These are phyloP conservation scores for Lumnitzera racemosa DNA, from an alignment of 345 rosid genomes.

Conservation along the genomic window DNA sequence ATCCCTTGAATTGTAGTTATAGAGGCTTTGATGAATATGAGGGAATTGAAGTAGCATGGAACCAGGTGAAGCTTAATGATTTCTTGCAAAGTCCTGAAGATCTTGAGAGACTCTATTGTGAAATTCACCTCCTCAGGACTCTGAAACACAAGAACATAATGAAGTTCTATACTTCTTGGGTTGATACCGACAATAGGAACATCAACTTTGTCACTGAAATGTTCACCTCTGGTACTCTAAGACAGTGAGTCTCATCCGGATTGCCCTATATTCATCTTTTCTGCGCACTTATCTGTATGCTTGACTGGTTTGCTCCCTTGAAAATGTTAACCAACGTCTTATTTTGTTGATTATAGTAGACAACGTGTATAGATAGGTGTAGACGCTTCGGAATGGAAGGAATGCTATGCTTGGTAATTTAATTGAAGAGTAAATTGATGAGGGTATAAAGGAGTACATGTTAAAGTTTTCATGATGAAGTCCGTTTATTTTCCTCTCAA, in stretches of 20 bases:
- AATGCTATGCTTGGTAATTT: no score
- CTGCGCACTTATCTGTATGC: no score
- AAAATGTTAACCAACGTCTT: no score
- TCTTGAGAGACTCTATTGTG: conserved; percentile 85
- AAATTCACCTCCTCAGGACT: conserved; percentile 91
- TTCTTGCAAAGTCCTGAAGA: conserved; percentile 83
- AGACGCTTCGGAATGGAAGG: no score
- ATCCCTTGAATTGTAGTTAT: conserved; percentile 32
- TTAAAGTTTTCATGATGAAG: no score
- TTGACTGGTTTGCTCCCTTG: no score
- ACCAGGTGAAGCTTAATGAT: conserved; percentile 90
- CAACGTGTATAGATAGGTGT: no score
- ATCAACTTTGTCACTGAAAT: conserved; percentile 95
- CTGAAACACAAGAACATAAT: conserved; percentile 86
- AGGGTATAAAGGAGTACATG: no score
- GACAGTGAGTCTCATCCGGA: conserved; percentile 50
- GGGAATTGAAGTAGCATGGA: conserved; percentile 98
- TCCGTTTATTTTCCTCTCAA: no score
- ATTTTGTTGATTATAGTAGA: no score
- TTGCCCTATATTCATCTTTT: not conserved
- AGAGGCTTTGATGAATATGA: conserved; percentile 88
- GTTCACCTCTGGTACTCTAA: conserved; percentile 95
- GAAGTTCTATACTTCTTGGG: conserved; percentile 94
- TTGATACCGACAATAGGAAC: conserved; percentile 69
- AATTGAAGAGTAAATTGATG: no score